phyloP scores from a whole-genome alignment of 2,329 filamentous ascomycete species.

The Pseudopyricularia javanii region DNA sequence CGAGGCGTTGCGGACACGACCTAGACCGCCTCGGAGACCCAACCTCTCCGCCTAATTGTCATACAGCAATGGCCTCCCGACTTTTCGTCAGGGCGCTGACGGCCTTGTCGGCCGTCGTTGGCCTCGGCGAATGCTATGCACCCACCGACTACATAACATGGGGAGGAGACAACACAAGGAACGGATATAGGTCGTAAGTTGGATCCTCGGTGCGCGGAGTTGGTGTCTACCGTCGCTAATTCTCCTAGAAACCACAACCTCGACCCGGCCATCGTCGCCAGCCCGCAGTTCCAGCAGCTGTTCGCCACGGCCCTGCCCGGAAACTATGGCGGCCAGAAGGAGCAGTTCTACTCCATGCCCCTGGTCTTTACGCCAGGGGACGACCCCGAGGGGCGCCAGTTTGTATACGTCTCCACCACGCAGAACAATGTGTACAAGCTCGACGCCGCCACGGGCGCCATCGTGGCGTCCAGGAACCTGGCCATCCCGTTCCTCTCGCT shows the following conservation, averaged over 20 bases:
- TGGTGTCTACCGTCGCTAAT: not conserved
- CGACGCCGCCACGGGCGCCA: conserved; percentile 29
- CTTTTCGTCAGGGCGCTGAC: conserved; percentile 1
- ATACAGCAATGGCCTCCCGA: not conserved
- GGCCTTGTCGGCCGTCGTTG: conserved; percentile 17
- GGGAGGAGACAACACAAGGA: conserved; percentile 42
- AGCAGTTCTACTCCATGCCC: conserved; percentile 40
- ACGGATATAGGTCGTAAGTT: conserved; percentile 38
- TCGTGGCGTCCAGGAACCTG: conserved; percentile 25
- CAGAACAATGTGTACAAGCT: conserved; percentile 39
- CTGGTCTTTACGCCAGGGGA: conserved; percentile 30
- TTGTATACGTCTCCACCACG: conserved; percentile 34
- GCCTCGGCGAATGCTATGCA: conserved; percentile 21
- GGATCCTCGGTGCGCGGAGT: not conserved
- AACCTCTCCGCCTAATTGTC: no score
- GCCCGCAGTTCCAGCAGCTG: conserved; percentile 40
- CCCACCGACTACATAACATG: conserved; percentile 46
- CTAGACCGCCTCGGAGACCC: no score
- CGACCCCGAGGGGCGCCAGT: conserved; percentile 23
- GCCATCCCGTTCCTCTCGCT: conserved; percentile 31
- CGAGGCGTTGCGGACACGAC: not conserved
- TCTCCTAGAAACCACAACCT: conserved; percentile 43
- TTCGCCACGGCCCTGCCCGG: conserved; percentile 40
- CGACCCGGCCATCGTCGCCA: conserved; percentile 44
- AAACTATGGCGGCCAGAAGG: conserved; percentile 31